Conservation (phyloP, 495 filamentous ascomycete species). For the Neurospora intermedia region DNA sequence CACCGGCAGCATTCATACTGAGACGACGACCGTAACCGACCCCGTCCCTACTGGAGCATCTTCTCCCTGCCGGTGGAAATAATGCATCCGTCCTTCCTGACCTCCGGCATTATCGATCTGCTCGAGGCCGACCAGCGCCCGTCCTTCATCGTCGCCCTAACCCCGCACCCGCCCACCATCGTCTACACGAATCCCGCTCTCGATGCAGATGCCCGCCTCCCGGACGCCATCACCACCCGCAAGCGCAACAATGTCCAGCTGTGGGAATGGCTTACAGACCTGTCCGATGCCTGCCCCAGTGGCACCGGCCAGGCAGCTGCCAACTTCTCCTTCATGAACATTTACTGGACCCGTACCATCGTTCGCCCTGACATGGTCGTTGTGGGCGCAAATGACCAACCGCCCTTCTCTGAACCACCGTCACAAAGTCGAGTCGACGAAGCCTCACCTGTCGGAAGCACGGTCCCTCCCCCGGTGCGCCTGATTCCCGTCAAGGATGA, state of each 20-base stretch:
- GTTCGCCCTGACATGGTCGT: slow-evolving; percentile 27
- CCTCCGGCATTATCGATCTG: slow-evolving; percentile 24
- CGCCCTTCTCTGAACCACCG: slow-evolving; percentile 3
- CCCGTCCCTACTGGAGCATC: background rate
- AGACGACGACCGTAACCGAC: background rate
- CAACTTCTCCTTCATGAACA: slow-evolving; percentile 18
- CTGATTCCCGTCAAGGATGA: slow-evolving; percentile 10
- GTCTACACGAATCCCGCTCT: slow-evolving; percentile 27
- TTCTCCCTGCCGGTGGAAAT: background rate
- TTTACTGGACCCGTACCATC: slow-evolving; percentile 29
- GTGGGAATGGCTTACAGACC: slow-evolving; percentile 23
- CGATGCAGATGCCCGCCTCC: slow-evolving; percentile 7
- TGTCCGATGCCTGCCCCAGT: background rate
- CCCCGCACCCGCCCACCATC: slow-evolving; percentile 19
- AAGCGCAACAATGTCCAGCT: slow-evolving; percentile 12
- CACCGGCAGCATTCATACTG: background rate
- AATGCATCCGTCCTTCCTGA: slow-evolving; percentile 18
- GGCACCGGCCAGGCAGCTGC: slow-evolving; percentile 2
- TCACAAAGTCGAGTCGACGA: slow-evolving; percentile 10
- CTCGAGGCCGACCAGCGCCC: slow-evolving; percentile 31
- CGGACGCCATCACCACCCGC: slow-evolving; percentile 9
- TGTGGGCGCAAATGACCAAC: slow-evolving; percentile 27
- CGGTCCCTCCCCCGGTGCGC: slow-evolving; percentile 3
- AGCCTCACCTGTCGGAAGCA: background rate
- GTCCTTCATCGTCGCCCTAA: slow-evolving; percentile 26